Evolutionary conservation across 2,329 filamentous ascomycete genomes (phyloP).

Genomic region (Fusarium sp.): DNA sequence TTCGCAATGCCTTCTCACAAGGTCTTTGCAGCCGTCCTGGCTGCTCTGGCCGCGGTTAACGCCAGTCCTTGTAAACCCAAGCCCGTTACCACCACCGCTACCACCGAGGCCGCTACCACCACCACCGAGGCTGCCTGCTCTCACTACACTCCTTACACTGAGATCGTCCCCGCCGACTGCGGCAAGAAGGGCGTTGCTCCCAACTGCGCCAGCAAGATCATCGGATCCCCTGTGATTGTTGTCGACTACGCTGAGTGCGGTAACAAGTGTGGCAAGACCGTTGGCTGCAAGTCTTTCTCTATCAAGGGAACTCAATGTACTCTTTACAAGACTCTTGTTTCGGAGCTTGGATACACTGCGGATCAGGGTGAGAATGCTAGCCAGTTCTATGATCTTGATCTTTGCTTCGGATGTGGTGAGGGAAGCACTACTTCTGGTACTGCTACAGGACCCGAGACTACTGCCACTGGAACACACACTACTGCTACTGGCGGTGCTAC

Average conservation of each 20-base stretch:
- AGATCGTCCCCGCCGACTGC: constrained; percentile 1
- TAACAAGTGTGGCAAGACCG: constrained; percentile 24
- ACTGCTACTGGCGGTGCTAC: background rate
- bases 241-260: constrained; percentile 12
- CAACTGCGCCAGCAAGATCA: constrained; percentile 8
- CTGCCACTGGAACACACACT: background rate
- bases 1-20: constrained; percentile 30
- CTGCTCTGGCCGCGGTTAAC: constrained; percentile 27
- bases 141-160: constrained; percentile 19
- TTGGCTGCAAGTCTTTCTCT: constrained; percentile 35
- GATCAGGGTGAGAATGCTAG: background rate
- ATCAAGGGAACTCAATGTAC: constrained; percentile 4
- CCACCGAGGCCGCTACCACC: constrained; percentile 19
- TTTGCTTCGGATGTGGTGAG: constrained; percentile 31
- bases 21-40: constrained; percentile 35
- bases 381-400: constrained; percentile 29
- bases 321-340: constrained; percentile 6
- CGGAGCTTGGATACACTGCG: background rate
- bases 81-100: constrained; percentile 18
- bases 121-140: constrained; percentile 18
- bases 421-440: constrained; percentile 12
- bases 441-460: background rate
- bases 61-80: constrained; percentile 34
- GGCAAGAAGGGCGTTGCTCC: constrained; percentile 9
- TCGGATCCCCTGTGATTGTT: background rate